Evolutionary conservation across 1,284 basidiomycete genomes (phyloP).

Genomic region (Afroboletus lepidellus): DNA sequence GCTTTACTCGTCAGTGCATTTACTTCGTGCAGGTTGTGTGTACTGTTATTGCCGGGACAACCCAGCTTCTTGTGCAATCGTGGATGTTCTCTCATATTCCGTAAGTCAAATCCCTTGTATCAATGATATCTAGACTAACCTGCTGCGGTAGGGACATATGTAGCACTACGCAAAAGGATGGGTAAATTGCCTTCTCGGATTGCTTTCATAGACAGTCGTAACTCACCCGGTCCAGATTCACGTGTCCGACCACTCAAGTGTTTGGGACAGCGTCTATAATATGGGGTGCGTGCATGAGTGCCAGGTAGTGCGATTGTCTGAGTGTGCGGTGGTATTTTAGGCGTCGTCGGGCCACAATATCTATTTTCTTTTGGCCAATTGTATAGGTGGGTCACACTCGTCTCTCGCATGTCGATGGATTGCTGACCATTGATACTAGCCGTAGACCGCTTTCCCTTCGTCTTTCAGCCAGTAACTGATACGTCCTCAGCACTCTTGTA

Average conservation of each 20-base stretch:
- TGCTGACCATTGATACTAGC: slow-evolving; percentile 16
- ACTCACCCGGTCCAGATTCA: slow-evolving; percentile 28
- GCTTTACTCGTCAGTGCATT: not conserved
- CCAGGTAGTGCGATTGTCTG: not conserved
- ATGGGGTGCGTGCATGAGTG: slow-evolving; percentile 27
- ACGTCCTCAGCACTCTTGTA: slow-evolving; percentile 35
- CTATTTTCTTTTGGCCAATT: slow-evolving; percentile 39
- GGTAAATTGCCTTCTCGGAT: slow-evolving; percentile 12
- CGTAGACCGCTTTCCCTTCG: slow-evolving; percentile 4
- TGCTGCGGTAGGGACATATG: slow-evolving; percentile 32
- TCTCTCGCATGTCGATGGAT: not conserved
- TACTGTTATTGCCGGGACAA: slow-evolving; percentile 41
- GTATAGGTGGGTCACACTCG: slow-evolving; percentile 29
- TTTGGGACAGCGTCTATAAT: slow-evolving; percentile 41
- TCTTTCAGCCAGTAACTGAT: not conserved
- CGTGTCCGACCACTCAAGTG: slow-evolving; percentile 36
- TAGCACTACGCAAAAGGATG: slow-evolving; percentile 31
- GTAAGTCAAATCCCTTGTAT: slow-evolving; percentile 5
- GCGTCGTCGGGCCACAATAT: slow-evolving; percentile 40
- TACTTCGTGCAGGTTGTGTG: slow-evolving; percentile 33
- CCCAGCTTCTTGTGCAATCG: slow-evolving; percentile 41
- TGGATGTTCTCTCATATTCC: slow-evolving; percentile 44
- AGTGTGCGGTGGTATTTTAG: slow-evolving; percentile 14
- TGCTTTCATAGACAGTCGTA: no score
- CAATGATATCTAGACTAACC: not conserved